Evolutionary conservation across 495 filamentous ascomycete genomes (phyloP).

Genomic region (Saxophila tyrrhenica): DNA sequence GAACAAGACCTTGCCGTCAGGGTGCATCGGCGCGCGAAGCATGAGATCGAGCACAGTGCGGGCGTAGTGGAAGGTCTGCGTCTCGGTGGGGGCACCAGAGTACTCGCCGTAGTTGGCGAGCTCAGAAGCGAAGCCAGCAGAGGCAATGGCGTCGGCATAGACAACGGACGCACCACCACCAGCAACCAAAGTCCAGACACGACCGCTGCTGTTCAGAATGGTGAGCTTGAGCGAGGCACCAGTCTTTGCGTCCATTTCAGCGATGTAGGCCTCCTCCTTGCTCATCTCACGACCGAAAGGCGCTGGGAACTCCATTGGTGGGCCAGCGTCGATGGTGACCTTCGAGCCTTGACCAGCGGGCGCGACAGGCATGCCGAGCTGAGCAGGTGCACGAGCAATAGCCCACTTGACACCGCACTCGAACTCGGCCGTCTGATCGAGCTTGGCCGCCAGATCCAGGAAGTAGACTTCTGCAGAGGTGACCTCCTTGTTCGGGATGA

Average conservation of each 20-base stretch:
- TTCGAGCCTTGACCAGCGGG: conserved; percentile 48
- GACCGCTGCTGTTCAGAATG: conserved; percentile 79
- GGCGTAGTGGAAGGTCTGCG: conserved; percentile 96
- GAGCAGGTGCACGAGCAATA: conserved; percentile 74
- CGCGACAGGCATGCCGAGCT: conserved; percentile 63
- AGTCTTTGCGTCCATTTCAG: conserved; percentile 97
- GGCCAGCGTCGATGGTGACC: conserved; percentile 90
- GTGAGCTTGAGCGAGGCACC: conserved; percentile 98
- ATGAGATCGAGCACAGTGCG: conserved; percentile 94
- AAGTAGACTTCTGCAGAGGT: conserved; percentile 96
- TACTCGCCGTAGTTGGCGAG: conserved; percentile 99
- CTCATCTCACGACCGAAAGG: conserved; percentile 95
- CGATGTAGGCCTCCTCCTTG: conserved; percentile 98
- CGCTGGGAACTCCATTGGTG: conserved; percentile 96
- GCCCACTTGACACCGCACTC: conserved; percentile 99
- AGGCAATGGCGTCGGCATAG: conserved; percentile 97
- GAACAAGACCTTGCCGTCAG: conserved; percentile 95
- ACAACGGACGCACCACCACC: conserved; percentile 99
- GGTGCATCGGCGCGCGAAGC: conserved; percentile 76
- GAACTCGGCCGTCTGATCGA: conserved; percentile 98
- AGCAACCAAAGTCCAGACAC: conserved; percentile 96
- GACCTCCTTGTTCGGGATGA: conserved; percentile 82
- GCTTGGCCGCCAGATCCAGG: conserved; percentile 95
- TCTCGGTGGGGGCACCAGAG: conserved; percentile 95
- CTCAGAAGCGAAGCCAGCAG: conserved; percentile 86